These are phyloP conservation scores for Suaeda aralocaspica DNA, from an alignment of 148 eudicot genomes.

Conservation along the genomic window DNA sequence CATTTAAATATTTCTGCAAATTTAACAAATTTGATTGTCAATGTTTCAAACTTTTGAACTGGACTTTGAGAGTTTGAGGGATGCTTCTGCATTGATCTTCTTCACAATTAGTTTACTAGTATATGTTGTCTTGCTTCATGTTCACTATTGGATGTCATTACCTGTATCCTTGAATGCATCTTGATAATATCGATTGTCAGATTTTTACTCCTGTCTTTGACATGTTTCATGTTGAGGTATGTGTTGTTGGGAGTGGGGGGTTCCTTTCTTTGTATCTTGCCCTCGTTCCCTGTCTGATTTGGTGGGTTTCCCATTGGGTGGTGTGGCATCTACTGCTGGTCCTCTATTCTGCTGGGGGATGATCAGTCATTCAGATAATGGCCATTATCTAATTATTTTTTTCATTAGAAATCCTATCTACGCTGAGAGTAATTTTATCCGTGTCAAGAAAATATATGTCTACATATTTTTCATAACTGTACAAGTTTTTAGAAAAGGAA, in stretches of 20 bases:
- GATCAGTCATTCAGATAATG: too few species aligned
- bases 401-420: too few species aligned
- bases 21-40: not conserved
- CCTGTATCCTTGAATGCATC: not conserved
- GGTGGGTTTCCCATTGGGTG: not conserved
- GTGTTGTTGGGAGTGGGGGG: not conserved
- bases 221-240: not conserved
- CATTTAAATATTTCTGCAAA: too few species aligned
- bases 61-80: not conserved
- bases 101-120: not conserved
- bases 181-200: constrained; percentile 2
- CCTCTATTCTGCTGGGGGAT: too few species aligned
- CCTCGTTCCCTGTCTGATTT: not conserved
- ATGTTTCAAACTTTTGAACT: not conserved
- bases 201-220: not conserved
- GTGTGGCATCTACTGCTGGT: not conserved
- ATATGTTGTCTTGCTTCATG: not conserved
- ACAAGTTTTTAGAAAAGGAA: too few species aligned
- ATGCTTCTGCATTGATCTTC: not conserved
- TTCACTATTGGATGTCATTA: not conserved
- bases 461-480: too few species aligned
- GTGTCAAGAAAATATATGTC: too few species aligned
- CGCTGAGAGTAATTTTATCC: too few species aligned
- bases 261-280: not conserved
- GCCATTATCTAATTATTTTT: too few species aligned